phyloP scores from a whole-genome alignment of 371 early-diverging fungal species.

The Saksenaea vasiformis region DNA sequence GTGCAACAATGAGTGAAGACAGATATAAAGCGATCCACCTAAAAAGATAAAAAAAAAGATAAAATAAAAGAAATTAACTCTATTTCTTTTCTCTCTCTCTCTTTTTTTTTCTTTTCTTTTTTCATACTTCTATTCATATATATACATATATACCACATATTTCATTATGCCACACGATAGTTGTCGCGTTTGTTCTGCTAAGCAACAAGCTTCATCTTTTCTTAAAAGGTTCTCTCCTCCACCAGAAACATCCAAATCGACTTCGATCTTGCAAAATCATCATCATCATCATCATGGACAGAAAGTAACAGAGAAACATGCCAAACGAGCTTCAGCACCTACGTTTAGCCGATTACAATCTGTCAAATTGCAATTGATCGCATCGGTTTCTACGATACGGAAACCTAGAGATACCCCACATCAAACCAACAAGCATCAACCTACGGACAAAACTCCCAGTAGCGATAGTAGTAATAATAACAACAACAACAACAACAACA shows the following conservation, averaged over 20 bases:
- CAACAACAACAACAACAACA: background rate
- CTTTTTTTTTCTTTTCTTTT: background rate
- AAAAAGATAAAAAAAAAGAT: too few relatives aligned
- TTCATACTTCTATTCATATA: background rate
- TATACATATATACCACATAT: background rate
- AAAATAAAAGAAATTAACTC: background rate
- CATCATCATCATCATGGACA: too few relatives aligned
- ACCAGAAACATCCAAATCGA: background rate
- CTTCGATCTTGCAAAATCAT: background rate
- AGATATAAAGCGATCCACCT: background rate
- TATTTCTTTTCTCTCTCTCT: background rate
- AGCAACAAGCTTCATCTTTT: background rate
- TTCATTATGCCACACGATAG: background rate
- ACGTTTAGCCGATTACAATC: slow-evolving; percentile 13
- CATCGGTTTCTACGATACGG: slow-evolving; percentile 19
- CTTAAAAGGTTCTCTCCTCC: background rate
- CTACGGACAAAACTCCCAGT: too few relatives aligned
- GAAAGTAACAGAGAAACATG: background rate
- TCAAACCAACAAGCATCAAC: background rate
- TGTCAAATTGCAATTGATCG: slow-evolving; percentile 16
- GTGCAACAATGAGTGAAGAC: background rate
- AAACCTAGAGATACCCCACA: background rate
- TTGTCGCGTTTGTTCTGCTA: background rate
- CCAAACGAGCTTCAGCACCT: background rate
- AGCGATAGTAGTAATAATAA: too few relatives aligned